phyloP scores from a whole-genome alignment of 495 filamentous ascomycete genomes.

The Xylaria curta region DNA sequence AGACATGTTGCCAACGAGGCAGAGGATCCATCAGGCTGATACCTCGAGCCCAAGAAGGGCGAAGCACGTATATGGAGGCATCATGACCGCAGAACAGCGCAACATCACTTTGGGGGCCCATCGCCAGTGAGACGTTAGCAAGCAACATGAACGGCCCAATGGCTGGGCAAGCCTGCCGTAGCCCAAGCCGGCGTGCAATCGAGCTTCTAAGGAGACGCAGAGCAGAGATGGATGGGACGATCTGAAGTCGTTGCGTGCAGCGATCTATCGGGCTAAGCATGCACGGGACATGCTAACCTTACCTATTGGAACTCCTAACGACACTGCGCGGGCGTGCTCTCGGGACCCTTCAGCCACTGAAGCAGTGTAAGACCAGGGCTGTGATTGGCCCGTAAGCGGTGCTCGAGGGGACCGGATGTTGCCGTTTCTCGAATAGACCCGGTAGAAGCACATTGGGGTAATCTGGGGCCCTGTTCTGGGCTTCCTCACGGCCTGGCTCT shows the following conservation, averaged over 20 bases:
- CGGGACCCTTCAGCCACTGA: conserved; percentile 34
- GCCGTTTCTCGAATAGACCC: conserved; percentile 17
- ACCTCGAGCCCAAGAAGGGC: conserved; percentile 19
- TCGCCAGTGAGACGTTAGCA: conserved; percentile 12
- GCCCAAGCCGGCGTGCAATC: not conserved
- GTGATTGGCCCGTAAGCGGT: conserved; percentile 33
- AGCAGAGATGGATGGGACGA: conserved; percentile 12
- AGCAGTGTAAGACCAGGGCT: conserved; percentile 25
- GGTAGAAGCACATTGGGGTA: conserved; percentile 16
- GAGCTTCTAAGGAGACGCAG: not conserved
- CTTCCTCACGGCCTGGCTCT: conserved; percentile 1
- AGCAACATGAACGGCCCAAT: not conserved
- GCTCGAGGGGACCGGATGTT: not conserved
- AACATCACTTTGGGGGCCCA: conserved; percentile 15
- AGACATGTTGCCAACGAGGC: conserved; percentile 23
- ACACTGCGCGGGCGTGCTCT: not conserved
- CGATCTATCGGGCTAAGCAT: conserved; percentile 2
- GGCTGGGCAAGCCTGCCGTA: not conserved
- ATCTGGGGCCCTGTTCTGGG: not conserved
- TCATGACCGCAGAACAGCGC: not conserved
- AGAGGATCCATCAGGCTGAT: conserved; percentile 22
- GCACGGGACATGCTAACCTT: not conserved
- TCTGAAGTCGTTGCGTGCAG: conserved; percentile 24
- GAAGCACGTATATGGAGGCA: conserved; percentile 23
- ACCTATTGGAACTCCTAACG: not conserved